A percentile compares a stretch with the other conserved stretches of the same genome.
These are phyloP conservation scores for Fusarium beomiforme DNA, from an alignment of 2,329 filamentous ascomycete species.

Conservation along the genomic window DNA sequence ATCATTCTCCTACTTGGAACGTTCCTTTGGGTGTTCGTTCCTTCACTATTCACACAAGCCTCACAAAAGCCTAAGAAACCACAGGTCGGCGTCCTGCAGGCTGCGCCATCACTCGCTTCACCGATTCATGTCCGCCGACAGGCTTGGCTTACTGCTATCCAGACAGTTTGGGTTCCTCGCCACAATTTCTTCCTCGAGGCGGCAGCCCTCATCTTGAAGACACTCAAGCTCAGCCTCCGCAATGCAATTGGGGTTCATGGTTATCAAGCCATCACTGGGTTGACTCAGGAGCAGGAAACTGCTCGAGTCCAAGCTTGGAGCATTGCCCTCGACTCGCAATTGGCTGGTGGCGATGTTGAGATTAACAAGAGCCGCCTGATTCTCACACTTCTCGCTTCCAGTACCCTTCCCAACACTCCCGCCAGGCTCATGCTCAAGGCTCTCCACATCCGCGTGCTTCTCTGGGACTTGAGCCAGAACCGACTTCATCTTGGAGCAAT, in stretches of 20 bases:
- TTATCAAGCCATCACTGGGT: constrained; percentile 82
- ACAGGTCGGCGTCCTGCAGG: constrained; percentile 56
- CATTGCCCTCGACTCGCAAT: constrained; percentile 91
- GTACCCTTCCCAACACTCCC: constrained; percentile 85
- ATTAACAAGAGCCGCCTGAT: constrained; percentile 88
- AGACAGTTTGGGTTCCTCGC: constrained; percentile 90
- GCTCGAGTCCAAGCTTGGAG: constrained; percentile 92
- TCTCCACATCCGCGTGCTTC: constrained; percentile 86
- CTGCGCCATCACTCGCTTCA: constrained; percentile 78
- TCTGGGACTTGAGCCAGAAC: constrained; percentile 79
- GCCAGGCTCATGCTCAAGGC: constrained; percentile 89
- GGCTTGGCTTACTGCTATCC: constrained; percentile 92
- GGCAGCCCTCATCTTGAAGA: constrained; percentile 82
- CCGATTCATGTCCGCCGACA: constrained; percentile 86
- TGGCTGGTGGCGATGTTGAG: constrained; percentile 89
- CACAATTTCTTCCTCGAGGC: constrained; percentile 89
- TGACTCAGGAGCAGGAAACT: constrained; percentile 84
- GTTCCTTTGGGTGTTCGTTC: constrained; percentile 64
- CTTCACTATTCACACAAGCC: constrained; percentile 58
- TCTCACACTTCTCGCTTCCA: constrained; percentile 86
- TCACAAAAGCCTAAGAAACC: constrained; percentile 63
- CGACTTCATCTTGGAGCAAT: constrained; percentile 72
- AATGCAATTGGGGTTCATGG: constrained; percentile 80
- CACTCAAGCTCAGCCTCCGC: constrained; percentile 81
- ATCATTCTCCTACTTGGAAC: constrained; percentile 62